Conservation (phyloP, 2,329 filamentous ascomycete genomes). For the Bretziella fagacearum region DNA sequence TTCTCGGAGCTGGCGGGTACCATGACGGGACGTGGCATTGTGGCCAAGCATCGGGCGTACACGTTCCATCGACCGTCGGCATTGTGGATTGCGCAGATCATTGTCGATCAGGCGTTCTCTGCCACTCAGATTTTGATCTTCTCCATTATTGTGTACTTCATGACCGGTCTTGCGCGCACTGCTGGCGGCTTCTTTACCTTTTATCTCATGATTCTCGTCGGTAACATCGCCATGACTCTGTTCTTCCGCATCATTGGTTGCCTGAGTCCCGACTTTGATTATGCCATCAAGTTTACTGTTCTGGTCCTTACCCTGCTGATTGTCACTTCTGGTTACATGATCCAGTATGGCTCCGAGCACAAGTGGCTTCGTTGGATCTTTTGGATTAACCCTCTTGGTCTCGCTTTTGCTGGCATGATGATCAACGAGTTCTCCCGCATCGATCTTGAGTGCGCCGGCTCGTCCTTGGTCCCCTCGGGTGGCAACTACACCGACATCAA, state of each 20-base stretch:
- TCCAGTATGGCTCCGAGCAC: constrained; percentile 59
- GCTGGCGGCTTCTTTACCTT: constrained; percentile 66
- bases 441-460: constrained; percentile 48
- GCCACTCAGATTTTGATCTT: constrained; percentile 55
- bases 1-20: constrained; percentile 60
- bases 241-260: constrained; percentile 64
- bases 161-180: constrained; percentile 51
- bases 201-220: constrained; percentile 50
- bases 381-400: constrained; percentile 57
- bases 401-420: constrained; percentile 66
- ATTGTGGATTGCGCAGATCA: constrained; percentile 67
- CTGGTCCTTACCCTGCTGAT: constrained; percentile 69
- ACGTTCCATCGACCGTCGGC: constrained; percentile 71
- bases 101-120: constrained; percentile 59
- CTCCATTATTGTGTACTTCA: constrained; percentile 62
- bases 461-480: constrained; percentile 55
- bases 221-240: constrained; percentile 56
- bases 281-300: constrained; percentile 67
- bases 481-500: constrained; percentile 51
- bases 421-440: constrained; percentile 66
- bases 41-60: constrained; percentile 73
- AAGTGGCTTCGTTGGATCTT: constrained; percentile 68
- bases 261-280: constrained; percentile 64
- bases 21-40: constrained; percentile 59
- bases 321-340: constrained; percentile 66